phyloP scores from a whole-genome alignment of 1,139 yeast genomes.

The Nakaseomyces glabratus region DNA sequence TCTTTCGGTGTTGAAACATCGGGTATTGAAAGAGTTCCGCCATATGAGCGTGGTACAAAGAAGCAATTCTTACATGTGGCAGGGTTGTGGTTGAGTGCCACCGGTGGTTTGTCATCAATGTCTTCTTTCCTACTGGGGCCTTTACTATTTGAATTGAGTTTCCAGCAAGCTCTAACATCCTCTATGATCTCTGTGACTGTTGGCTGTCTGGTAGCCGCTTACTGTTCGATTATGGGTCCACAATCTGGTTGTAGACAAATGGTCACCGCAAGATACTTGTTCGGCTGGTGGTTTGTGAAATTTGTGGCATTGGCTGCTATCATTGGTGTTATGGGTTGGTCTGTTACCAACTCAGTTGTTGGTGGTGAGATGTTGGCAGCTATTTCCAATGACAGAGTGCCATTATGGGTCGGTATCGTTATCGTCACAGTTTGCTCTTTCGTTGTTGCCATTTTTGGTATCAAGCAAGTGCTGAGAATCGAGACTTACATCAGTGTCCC shows the following conservation, averaged over 20 bases:
- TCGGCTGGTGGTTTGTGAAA: slow-evolving; percentile 79
- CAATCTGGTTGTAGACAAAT: slow-evolving; percentile 79
- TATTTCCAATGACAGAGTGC: slow-evolving; percentile 52
- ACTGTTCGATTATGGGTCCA: slow-evolving; percentile 79
- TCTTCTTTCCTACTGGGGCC: slow-evolving; percentile 74
- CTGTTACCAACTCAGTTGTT: slow-evolving; percentile 71
- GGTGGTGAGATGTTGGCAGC: slow-evolving; percentile 75
- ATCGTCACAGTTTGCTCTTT: slow-evolving; percentile 59
- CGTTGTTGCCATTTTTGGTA: slow-evolving; percentile 66
- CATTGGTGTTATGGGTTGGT: slow-evolving; percentile 79
- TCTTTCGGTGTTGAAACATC: slow-evolving; percentile 61
- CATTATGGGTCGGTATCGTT: slow-evolving; percentile 64
- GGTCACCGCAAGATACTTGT: slow-evolving; percentile 70
- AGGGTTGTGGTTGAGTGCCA: slow-evolving; percentile 76
- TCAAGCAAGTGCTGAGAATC: slow-evolving; percentile 55
- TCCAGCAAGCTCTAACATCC: slow-evolving; percentile 48
- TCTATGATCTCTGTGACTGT: slow-evolving; percentile 55
- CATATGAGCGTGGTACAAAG: slow-evolving; percentile 54
- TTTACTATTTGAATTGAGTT: slow-evolving; percentile 54
- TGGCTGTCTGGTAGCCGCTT: slow-evolving; percentile 72
- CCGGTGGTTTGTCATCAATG: slow-evolving; percentile 81
- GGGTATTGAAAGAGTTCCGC: slow-evolving; percentile 71
- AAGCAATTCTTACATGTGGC: slow-evolving; percentile 50
- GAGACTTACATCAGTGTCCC: slow-evolving; percentile 66
- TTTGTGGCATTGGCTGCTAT: slow-evolving; percentile 60